A percentile compares a stretch with the other conserved stretches of the same genome.
Conservation (phyloP, 495 filamentous ascomycete genomes). For the Aspergillus panamensis region DNA sequence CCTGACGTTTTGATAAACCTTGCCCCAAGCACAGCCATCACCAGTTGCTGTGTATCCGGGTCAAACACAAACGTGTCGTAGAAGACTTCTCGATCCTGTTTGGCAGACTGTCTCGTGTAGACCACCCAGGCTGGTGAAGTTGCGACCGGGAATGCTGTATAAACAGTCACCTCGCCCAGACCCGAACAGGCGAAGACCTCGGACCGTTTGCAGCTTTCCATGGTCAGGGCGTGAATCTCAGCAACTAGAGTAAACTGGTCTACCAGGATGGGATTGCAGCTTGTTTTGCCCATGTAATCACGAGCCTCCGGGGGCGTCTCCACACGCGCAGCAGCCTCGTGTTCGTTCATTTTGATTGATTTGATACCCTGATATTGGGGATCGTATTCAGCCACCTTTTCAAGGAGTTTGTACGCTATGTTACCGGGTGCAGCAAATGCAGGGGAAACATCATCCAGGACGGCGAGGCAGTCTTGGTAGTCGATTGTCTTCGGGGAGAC, state of each 20-base stretch:
- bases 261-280: not conserved
- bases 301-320: not conserved
- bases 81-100: not conserved
- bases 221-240: slow-evolving; percentile 4
- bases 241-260: slow-evolving; percentile 3
- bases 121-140: not conserved
- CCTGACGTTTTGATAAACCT: too few relatives aligned
- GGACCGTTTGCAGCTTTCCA: not conserved
- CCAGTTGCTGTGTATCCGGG: too few relatives aligned
- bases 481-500: too few relatives aligned
- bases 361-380: not conserved
- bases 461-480: too few relatives aligned
- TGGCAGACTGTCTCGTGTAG: not conserved
- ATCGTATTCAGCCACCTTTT: slow-evolving; percentile 1
- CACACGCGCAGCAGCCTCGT: slow-evolving; percentile 6
- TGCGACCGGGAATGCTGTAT: not conserved
- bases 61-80: not conserved
- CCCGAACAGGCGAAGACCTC: slow-evolving; percentile 7
- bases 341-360: not conserved
- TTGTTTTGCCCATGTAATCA: not conserved
- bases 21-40: too few relatives aligned
- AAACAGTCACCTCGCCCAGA: not conserved
- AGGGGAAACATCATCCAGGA: not conserved
- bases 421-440: not conserved
- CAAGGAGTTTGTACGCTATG: not conserved